Base-by-base conservation (phyloP, 805 yeast genomes). In the Candida vartiovaarae region DNA sequence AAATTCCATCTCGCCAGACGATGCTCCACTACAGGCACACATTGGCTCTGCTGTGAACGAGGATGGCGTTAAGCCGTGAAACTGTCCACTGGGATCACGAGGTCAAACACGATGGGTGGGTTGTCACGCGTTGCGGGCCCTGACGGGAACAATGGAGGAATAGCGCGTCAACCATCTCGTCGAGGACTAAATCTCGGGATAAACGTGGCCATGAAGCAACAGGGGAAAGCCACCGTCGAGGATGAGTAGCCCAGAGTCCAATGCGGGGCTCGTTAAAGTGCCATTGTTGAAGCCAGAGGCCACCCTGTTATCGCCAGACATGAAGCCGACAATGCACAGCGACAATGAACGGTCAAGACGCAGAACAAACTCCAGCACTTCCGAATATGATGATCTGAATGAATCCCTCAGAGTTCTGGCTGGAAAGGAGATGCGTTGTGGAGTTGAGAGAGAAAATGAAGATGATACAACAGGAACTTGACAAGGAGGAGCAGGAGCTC, bases 351-450 rank as follows among this genome's bases (percentile, higher is more conserved):
- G 51, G 5, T 36, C 46, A 29, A 47, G 61, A 44, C 46, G 55
- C 40, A 51, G 56, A 39, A 54, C 60, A 1, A 47, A 46, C 30
- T 52, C 55, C 1, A 45, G 42, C 7, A 37, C 23, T 8, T 41
- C 48, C 11, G 46, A 47, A 4, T 53, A 51, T 20, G 57, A 49
- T 15, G 78, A 71, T 34, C 65, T 81, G 5, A 78, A 76, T 45
- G 76, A 72, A 4, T 74, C 80, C 39, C 61, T 83, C 39, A 70
- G 86, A 48, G 63, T 71, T 7, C 62, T 84, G 37, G 91, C 91
- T 0, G 65, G 76, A 34, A 83, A 81, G 54, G 93, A 84, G 56
- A 75, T 80, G 75, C 75, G 74, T 83, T 28, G 72, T 83, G 40
- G 89, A 83, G 51, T 61, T 82, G 36, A 81, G 78, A 49, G 72